phyloP scores from a whole-genome alignment of 176 grass and related monocot genomes.

The Cenchrus fungigraminus region DNA sequence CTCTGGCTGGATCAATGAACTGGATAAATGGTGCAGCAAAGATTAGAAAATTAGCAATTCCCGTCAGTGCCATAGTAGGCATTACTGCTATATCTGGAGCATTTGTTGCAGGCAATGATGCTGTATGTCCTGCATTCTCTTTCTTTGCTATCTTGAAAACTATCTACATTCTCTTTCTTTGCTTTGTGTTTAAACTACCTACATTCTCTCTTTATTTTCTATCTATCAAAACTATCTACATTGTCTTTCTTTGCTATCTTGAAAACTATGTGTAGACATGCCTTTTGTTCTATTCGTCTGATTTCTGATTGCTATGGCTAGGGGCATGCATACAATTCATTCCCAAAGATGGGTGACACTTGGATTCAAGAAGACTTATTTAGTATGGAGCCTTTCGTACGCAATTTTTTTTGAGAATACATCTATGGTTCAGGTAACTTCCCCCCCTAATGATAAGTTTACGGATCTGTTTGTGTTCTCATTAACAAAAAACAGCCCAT shows the following conservation, averaged over 20 bases:
- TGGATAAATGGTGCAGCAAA: slow-evolving; percentile 80
- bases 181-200: neutral
- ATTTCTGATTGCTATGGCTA: slow-evolving; percentile 37
- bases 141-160: slow-evolving; percentile 4
- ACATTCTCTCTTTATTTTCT: neutral
- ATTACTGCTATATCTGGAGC: slow-evolving; percentile 92
- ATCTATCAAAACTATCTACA: neutral
- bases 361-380: slow-evolving; percentile 97
- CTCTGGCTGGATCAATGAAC: slow-evolving; percentile 69
- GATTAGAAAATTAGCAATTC: slow-evolving; percentile 73
- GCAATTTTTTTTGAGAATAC: slow-evolving; percentile 93
- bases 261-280: slow-evolving; percentile 4
- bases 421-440: slow-evolving; percentile 83
- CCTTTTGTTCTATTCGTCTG: slow-evolving; percentile 3
- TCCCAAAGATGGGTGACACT: slow-evolving; percentile 97
- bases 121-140: slow-evolving; percentile 49
- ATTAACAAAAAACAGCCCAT: neutral
- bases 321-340: slow-evolving; percentile 98
- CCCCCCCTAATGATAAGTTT: neutral
- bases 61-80: slow-evolving; percentile 78
- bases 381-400: slow-evolving; percentile 80
- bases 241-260: neutral
- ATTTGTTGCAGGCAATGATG: slow-evolving; percentile 98
- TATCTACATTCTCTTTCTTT: neutral
- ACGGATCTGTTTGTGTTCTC: slow-evolving; percentile 8